Conservation (phyloP, 2,329 filamentous ascomycete species). For the Apiospora marii region DNA sequence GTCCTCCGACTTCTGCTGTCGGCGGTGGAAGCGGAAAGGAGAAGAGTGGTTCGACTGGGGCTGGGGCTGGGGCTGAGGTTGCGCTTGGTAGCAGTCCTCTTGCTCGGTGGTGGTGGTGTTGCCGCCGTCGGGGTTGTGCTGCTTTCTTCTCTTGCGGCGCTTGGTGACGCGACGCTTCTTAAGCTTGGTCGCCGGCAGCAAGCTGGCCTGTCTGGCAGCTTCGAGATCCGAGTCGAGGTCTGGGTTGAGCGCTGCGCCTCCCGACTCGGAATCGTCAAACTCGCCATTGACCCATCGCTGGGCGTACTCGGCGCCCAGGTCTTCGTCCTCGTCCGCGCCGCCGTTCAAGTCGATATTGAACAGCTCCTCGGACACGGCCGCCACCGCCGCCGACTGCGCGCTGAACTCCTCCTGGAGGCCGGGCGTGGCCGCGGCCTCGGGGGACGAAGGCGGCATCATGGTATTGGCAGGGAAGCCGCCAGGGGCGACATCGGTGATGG, state of each 20-base stretch:
- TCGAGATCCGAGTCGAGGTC: conserved; percentile 43
- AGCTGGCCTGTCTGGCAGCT: conserved; percentile 42
- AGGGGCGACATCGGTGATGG: conserved; percentile 41
- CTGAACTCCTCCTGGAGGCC: conserved; percentile 46
- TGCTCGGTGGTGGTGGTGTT: conserved; percentile 40
- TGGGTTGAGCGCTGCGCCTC: conserved; percentile 30
- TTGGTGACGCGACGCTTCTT: conserved; percentile 48
- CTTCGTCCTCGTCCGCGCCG: conserved; percentile 47
- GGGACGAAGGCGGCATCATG: conserved; percentile 20
- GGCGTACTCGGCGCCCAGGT: conserved; percentile 46
- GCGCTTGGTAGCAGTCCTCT: conserved; percentile 17
- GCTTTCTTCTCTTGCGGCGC: conserved; percentile 42
- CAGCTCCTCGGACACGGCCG: conserved; percentile 60
- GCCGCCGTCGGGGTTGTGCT: conserved; percentile 37
- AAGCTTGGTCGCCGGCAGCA: conserved; percentile 41
- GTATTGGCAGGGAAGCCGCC: conserved; percentile 22
- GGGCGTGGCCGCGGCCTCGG: conserved; percentile 1
- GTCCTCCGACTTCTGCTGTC: conserved; percentile 14
- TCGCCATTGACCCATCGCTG: conserved; percentile 12
- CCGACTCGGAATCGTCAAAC: not conserved
- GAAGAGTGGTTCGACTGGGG: not conserved
- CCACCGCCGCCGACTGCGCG: conserved; percentile 61
- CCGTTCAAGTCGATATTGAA: conserved; percentile 47
- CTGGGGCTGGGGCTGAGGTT: not conserved
- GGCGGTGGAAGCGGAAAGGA: conserved; percentile 5